Conservation (phyloP, 2,329 filamentous ascomycete species). For the Fusarium sp. region DNA sequence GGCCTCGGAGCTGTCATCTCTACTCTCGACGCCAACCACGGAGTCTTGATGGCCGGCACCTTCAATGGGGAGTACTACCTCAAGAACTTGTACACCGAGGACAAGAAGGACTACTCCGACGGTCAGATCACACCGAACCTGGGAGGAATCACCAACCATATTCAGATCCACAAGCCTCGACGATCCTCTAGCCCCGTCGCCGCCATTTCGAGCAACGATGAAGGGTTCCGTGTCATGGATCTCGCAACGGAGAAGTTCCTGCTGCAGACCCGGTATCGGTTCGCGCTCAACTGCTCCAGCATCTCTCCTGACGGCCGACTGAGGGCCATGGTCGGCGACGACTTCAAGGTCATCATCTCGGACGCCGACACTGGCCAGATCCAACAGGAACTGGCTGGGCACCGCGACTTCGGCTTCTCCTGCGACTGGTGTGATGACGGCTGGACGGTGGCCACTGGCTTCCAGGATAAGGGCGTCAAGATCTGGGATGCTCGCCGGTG, state of each 20-base stretch:
- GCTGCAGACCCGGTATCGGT: slow-evolving; percentile 63
- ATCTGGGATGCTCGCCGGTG: slow-evolving; percentile 83
- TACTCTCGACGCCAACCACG: slow-evolving; percentile 63
- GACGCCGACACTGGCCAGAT: slow-evolving; percentile 74
- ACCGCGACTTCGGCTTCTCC: slow-evolving; percentile 79
- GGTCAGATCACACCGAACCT: slow-evolving; percentile 61
- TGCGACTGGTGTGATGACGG: slow-evolving; percentile 86
- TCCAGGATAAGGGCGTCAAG: slow-evolving; percentile 78
- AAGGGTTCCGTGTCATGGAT: slow-evolving; percentile 69
- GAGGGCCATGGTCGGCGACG: slow-evolving; percentile 79
- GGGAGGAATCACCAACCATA: slow-evolving; percentile 74
- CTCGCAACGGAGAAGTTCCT: slow-evolving; percentile 69
- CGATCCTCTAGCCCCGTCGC: slow-evolving; percentile 64
- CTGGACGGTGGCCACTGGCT: slow-evolving; percentile 80
- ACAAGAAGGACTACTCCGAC: slow-evolving; percentile 51
- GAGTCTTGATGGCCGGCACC: slow-evolving; percentile 69
- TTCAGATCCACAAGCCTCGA: slow-evolving; percentile 68
- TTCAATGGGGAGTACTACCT: slow-evolving; percentile 69
- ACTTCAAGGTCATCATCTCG: slow-evolving; percentile 72
- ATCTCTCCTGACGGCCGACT: slow-evolving; percentile 78
- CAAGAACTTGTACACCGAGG: slow-evolving; percentile 57
- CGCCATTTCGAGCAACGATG: slow-evolving; percentile 73
- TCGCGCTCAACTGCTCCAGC: slow-evolving; percentile 78
- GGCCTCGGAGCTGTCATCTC: slow-evolving; percentile 58
- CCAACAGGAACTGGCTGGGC: slow-evolving; percentile 69